phyloP scores from a whole-genome alignment of 306 rosid genomes.

The Adenanthera pavonina region DNA sequence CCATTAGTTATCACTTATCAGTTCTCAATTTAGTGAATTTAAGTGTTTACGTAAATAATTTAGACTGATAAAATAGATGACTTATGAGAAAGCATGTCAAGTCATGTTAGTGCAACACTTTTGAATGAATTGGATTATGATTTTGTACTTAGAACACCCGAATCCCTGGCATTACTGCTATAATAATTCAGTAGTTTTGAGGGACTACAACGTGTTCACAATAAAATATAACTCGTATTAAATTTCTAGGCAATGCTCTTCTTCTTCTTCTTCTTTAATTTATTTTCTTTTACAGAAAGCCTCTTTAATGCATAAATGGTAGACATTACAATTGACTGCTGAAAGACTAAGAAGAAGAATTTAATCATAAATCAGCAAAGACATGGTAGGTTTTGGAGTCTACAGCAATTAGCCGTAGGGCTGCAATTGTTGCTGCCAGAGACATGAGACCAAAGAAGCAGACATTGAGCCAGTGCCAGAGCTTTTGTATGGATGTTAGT shows the following conservation, averaged over 20 bases:
- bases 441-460: conserved; percentile 67
- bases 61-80: background rate
- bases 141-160: background rate
- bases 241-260: background rate
- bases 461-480: conserved; percentile 91
- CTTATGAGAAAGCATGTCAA: conserved; percentile 1
- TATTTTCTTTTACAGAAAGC: conserved; percentile 6
- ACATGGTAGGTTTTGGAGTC: conserved; percentile 82
- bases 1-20: background rate
- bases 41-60: background rate
- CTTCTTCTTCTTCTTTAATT: background rate
- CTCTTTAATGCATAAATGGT: background rate
- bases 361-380: conserved; percentile 75
- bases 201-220: background rate
- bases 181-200: background rate
- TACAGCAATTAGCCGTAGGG: conserved; percentile 75
- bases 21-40: background rate
- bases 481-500: conserved; percentile 48
- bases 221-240: background rate
- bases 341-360: conserved; percentile 6
- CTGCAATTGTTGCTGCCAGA: conserved; percentile 69
- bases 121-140: background rate
- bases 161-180: background rate
- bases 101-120: background rate
- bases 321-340: background rate